A percentile compares a stretch with the other conserved stretches of the same genome.
These are phyloP conservation scores for Beauveria sp. DNA, from an alignment of 2,329 filamentous ascomycete species.

Conservation along the genomic window DNA sequence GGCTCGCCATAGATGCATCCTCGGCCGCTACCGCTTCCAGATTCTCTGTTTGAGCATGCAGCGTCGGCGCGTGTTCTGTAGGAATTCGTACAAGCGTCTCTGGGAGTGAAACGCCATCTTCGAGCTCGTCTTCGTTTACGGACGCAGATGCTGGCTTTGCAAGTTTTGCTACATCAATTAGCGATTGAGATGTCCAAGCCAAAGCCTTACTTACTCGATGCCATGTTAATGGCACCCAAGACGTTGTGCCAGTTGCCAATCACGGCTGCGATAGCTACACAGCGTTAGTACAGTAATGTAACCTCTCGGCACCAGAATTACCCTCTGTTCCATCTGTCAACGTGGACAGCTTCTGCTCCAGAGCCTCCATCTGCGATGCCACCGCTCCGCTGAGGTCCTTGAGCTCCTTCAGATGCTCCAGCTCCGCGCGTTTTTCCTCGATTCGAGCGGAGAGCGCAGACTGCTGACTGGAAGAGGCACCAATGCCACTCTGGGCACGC, in stretches of 20 bases:
- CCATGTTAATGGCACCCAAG: constrained; percentile 77
- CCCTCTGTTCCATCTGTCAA: constrained; percentile 77
- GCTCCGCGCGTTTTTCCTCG: constrained; percentile 76
- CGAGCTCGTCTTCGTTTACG: constrained; percentile 29
- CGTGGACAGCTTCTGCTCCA: constrained; percentile 71
- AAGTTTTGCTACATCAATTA: constrained; percentile 52
- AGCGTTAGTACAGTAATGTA: constrained; percentile 19
- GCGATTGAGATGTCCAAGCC: background rate
- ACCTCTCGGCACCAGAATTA: constrained; percentile 23
- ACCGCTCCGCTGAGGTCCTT: constrained; percentile 71
- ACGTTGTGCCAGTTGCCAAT: constrained; percentile 86
- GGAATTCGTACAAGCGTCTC: constrained; percentile 81
- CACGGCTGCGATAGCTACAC: constrained; percentile 69
- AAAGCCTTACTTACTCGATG: constrained; percentile 54
- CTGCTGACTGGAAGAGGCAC: constrained; percentile 51
- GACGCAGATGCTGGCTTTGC: constrained; percentile 45
- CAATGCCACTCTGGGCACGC: constrained; percentile 50
- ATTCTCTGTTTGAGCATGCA: constrained; percentile 53
- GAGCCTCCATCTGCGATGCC: constrained; percentile 72
- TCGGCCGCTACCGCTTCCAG: constrained; percentile 37
- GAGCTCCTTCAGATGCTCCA: constrained; percentile 70
- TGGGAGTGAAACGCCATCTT: constrained; percentile 49
- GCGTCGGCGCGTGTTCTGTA: constrained; percentile 63
- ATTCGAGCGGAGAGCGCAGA: constrained; percentile 67
- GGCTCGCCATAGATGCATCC: constrained; percentile 18